Evolutionary conservation across 352 stramenopile genomes (phyloP).

Genomic region (Phytophthora podocarpi): DNA sequence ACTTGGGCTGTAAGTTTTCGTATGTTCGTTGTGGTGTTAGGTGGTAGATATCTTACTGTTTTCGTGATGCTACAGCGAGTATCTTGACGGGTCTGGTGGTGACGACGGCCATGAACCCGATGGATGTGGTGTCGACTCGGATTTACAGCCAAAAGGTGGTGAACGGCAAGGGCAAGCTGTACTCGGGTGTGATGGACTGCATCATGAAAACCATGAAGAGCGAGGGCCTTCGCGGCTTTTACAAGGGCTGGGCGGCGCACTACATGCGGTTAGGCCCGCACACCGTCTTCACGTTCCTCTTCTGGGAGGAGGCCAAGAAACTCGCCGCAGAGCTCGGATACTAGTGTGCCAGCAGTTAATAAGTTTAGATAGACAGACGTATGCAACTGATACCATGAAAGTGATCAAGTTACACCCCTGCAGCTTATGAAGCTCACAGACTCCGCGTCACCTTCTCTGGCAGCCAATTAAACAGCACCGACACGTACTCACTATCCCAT

Average conservation of each 20-base stretch:
- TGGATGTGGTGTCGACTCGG: conserved; percentile 87
- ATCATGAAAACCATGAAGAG: conserved; percentile 79
- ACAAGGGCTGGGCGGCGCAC: conserved; percentile 88
- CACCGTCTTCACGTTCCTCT: conserved; percentile 88
- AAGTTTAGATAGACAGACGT: conserved; percentile 31
- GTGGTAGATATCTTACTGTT: neutral
- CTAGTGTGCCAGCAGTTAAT: conserved; percentile 29
- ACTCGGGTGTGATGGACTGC: conserved; percentile 78
- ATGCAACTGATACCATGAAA: conserved; percentile 8
- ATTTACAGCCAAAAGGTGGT: conserved; percentile 90
- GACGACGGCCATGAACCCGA: conserved; percentile 88
- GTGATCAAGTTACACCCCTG: neutral
- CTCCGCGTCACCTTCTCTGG: too few relatives aligned
- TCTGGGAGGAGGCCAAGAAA: conserved; percentile 87
- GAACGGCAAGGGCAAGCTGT: conserved; percentile 84
- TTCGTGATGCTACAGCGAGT: conserved; percentile 52
- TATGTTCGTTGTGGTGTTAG: neutral
- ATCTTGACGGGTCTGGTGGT: conserved; percentile 81
- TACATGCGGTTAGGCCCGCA: conserved; percentile 88
- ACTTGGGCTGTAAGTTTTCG: conserved; percentile 71
- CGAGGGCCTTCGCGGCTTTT: conserved; percentile 82
- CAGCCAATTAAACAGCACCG: neutral
- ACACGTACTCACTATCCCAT: conserved; percentile 14
- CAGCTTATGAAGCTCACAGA: neutral
- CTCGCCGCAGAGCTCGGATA: conserved; percentile 67